These are phyloP conservation scores for Cladosporium sphaerospermum DNA, from an alignment of 2,329 filamentous ascomycete genomes.

Conservation along the genomic window DNA sequence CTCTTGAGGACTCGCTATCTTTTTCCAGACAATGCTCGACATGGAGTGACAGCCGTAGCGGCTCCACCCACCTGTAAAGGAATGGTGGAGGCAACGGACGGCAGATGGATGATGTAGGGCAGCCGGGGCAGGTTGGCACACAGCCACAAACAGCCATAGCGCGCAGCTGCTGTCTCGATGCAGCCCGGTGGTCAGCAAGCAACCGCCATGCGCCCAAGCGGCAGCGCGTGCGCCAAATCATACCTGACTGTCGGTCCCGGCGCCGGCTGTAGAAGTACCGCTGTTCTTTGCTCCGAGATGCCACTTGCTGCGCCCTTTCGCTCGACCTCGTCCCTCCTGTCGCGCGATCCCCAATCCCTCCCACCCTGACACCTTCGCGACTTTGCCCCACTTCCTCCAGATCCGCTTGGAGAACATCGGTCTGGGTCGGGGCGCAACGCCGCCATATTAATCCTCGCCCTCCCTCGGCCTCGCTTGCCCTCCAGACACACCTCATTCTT, in stretches of 20 bases:
- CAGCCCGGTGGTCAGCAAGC: conserved; percentile 6
- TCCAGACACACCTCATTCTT: not conserved
- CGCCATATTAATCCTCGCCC: not conserved
- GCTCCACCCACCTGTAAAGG: too few species aligned
- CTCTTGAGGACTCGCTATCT: not conserved
- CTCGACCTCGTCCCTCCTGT: too few species aligned
- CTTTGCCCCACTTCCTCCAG: not conserved
- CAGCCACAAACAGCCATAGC: conserved; percentile 4
- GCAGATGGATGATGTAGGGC: too few species aligned
- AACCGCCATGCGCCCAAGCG: not conserved
- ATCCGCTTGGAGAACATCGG: conserved; percentile 1
- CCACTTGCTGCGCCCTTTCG: not conserved
- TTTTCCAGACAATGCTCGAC: not conserved
- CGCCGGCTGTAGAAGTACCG: not conserved
- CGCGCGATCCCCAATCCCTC: not conserved
- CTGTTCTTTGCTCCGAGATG: not conserved
- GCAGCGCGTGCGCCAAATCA: not conserved
- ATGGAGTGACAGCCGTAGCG: too few species aligned
- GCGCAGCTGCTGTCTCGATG: conserved; percentile 5
- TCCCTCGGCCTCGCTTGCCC: not conserved
- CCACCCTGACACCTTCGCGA: not conserved
- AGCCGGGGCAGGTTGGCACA: too few species aligned
- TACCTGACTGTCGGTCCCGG: not conserved
- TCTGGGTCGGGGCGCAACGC: not conserved
- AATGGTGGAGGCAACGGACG: too few species aligned